phyloP scores from a whole-genome alignment of 306 rosid genomes.

The Vigna mungo region DNA sequence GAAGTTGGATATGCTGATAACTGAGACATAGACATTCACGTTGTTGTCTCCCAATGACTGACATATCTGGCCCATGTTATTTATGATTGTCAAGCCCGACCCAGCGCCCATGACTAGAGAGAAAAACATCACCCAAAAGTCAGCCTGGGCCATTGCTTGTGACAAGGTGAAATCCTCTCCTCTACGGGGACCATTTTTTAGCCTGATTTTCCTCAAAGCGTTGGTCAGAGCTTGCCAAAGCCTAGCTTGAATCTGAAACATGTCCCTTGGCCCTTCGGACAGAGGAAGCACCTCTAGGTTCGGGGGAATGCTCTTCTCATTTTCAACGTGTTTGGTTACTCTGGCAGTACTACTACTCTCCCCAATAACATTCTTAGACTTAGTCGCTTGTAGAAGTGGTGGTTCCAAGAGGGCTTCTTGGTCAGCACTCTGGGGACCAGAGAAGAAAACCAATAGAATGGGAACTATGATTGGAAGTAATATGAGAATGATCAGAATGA shows the following conservation, averaged over 20 bases:
- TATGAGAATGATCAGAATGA: conserved; percentile 53
- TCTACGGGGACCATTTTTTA: conserved; percentile 74
- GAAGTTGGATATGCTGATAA: conserved; percentile 90
- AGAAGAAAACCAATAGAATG: conserved; percentile 61
- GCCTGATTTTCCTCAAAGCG: conserved; percentile 57
- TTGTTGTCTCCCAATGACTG: conserved; percentile 71
- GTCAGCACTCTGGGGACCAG: conserved; percentile 42
- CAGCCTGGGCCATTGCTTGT: conserved; percentile 77
- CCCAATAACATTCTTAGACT: conserved; percentile 6
- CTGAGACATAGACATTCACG: conserved; percentile 65
- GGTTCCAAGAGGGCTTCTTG: conserved; percentile 65
- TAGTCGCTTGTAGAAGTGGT: conserved; percentile 29
- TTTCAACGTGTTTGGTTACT: conserved; percentile 54
- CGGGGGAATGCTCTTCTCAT: conserved; percentile 48
- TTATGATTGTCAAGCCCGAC: conserved; percentile 79
- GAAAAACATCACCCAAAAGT: conserved; percentile 76
- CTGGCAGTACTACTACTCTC: conserved; percentile 40
- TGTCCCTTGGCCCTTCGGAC: conserved; percentile 63
- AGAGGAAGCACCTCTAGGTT: conserved; percentile 60
- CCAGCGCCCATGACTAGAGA: conserved; percentile 75
- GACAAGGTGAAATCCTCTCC: conserved; percentile 79
- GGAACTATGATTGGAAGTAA: conserved; percentile 68
- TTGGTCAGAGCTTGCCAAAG: conserved; percentile 65
- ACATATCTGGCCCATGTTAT: conserved; percentile 87
- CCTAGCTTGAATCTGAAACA: conserved; percentile 64